These are phyloP conservation scores for Phaffia rhodozyma DNA, from an alignment of 1,284 basidiomycete species.

Conservation along the genomic window DNA sequence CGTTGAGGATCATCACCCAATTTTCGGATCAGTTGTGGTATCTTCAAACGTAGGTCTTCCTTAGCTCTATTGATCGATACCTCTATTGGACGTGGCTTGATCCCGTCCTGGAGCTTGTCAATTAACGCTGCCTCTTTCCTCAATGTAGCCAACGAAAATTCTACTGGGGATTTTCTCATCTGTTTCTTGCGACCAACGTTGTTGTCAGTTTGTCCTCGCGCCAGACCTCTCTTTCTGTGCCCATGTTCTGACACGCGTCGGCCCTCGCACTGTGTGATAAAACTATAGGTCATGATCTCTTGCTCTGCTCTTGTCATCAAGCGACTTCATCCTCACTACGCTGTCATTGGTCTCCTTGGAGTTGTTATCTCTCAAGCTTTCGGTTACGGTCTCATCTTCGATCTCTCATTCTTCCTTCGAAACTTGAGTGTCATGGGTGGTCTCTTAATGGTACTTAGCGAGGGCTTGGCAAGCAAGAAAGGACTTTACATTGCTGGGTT, in stretches of 20 bases:
- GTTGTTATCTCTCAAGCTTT: slow-evolving; percentile 93
- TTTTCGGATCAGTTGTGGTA: slow-evolving; percentile 97
- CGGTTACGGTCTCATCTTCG: slow-evolving; percentile 89
- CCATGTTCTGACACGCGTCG: background rate
- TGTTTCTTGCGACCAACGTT: slow-evolving; percentile 87
- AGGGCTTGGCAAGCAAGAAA: slow-evolving; percentile 71
- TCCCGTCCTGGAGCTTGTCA: slow-evolving; percentile 7
- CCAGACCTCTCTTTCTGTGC: background rate
- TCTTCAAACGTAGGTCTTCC: slow-evolving; percentile 60
- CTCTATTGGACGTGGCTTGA: background rate
- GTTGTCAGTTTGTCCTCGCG: slow-evolving; percentile 48
- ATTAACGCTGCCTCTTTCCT: slow-evolving; percentile 13
- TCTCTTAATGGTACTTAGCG: slow-evolving; percentile 94
- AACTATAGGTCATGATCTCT: slow-evolving; percentile 70
- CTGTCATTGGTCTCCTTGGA: slow-evolving; percentile 73
- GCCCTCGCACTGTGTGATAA: background rate
- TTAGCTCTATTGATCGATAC: slow-evolving; percentile 7
- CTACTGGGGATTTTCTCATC: slow-evolving; percentile 84
- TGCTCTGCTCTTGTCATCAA: slow-evolving; percentile 80
- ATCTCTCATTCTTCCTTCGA: slow-evolving; percentile 98
- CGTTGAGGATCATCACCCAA: slow-evolving; percentile 82
- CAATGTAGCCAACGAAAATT: slow-evolving; percentile 70
- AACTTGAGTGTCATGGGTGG: slow-evolving; percentile 86
- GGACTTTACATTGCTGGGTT: slow-evolving; percentile 76
- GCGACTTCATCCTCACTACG: slow-evolving; percentile 77